Percentiles rank a stretch among this genome's conserved stretches.
Conservation (phyloP, 2,329 filamentous ascomycete species). For the Hymenoscyphus repandus region DNA sequence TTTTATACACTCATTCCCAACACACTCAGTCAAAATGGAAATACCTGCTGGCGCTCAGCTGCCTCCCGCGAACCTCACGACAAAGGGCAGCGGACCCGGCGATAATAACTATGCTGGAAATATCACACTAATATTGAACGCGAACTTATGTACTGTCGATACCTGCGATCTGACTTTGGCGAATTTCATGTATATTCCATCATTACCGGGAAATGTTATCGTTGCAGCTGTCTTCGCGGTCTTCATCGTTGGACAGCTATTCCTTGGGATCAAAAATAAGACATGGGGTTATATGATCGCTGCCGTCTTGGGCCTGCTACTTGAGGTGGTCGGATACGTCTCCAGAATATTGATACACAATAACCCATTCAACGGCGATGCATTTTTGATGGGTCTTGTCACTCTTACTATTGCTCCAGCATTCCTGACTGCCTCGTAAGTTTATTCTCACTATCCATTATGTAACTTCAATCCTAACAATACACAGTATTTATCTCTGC, state of each 20-base stretch:
- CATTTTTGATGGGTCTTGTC: constrained; percentile 56
- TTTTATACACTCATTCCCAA: too few relatives aligned
- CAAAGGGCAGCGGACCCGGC: constrained; percentile 5
- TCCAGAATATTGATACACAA: constrained; percentile 45
- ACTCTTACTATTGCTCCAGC: constrained; percentile 39
- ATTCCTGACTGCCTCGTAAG: constrained; percentile 49
- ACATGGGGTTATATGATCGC: constrained; percentile 52
- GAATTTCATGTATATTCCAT: constrained; percentile 52
- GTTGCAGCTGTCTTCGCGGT: constrained; percentile 46
- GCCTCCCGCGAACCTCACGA: not conserved
- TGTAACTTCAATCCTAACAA: constrained; percentile 3
- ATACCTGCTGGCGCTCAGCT: not conserved
- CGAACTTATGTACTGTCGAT: constrained; percentile 24
- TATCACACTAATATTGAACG: constrained; percentile 18
- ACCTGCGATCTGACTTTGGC: constrained; percentile 47
- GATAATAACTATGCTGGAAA: constrained; percentile 18
- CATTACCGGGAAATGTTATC: constrained; percentile 50
- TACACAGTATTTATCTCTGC: constrained; percentile 48
- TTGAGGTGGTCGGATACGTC: constrained; percentile 49
- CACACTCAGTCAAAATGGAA: too few relatives aligned
- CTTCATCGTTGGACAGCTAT: constrained; percentile 37
- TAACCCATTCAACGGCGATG: constrained; percentile 49
- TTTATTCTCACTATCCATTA: not conserved
- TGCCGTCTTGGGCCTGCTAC: constrained; percentile 43
- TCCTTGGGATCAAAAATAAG: constrained; percentile 44